Evolutionary conservation across 2,329 filamentous ascomycete genomes (phyloP).

Genomic region (Shiraia sp.): DNA sequence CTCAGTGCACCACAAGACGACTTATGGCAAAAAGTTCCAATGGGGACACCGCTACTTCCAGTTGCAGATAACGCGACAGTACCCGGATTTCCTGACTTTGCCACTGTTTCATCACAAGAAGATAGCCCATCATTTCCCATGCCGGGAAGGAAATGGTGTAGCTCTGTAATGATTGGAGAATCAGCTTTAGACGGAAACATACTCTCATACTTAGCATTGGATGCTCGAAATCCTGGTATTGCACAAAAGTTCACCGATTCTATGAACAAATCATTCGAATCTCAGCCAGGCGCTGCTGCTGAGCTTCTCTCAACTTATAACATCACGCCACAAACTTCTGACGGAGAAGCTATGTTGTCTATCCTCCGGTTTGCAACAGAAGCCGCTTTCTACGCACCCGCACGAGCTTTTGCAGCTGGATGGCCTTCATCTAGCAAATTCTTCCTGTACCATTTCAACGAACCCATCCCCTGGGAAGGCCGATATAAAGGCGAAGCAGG

Average conservation of each 20-base stretch:
- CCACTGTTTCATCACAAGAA: conserved; percentile 23
- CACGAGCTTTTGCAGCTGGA: conserved; percentile 46
- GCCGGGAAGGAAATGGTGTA: conserved; percentile 51
- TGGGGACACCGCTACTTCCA: conserved; percentile 40
- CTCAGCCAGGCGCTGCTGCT: conserved; percentile 21
- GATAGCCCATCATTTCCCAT: conserved; percentile 32
- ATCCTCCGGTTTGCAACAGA: conserved; percentile 53
- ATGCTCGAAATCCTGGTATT: conserved; percentile 32
- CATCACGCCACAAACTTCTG: conserved; percentile 40
- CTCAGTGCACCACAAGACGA: conserved; percentile 47
- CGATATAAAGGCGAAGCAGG: conserved; percentile 38
- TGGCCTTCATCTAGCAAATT: conserved; percentile 37
- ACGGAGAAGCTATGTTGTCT: conserved; percentile 48
- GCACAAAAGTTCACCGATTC: conserved; percentile 41
- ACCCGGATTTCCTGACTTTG: conserved; percentile 31
- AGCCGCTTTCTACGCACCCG: conserved; percentile 52
- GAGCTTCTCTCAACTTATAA: conserved; percentile 46
- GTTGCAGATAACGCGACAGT: conserved; percentile 52
- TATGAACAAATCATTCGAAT: conserved; percentile 33
- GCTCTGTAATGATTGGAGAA: conserved; percentile 54
- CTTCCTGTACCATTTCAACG: conserved; percentile 42
- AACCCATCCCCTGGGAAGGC: conserved; percentile 42
- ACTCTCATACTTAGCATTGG: conserved; percentile 27
- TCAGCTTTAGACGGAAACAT: conserved; percentile 50
- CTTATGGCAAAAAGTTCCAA: conserved; percentile 48